Evolutionary conservation across 2,329 filamentous ascomycete species (phyloP).

Genomic region (Monosporascus cannonballus): DNA sequence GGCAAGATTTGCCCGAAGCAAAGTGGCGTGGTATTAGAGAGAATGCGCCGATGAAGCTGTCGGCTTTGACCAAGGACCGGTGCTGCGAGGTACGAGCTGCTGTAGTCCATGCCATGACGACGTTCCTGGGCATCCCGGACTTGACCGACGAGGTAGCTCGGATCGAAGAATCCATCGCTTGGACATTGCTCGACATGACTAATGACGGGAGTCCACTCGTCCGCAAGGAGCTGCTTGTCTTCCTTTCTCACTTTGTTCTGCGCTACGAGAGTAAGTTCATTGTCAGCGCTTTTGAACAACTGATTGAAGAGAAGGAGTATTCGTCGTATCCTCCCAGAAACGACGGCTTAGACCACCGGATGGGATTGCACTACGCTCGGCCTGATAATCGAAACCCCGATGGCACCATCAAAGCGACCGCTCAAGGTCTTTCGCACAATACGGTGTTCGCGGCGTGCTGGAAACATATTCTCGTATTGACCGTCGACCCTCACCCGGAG

Average conservation of each 20-base stretch:
- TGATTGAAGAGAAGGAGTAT: slow-evolving; percentile 75
- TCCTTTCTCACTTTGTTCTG: slow-evolving; percentile 85
- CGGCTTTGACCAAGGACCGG: slow-evolving; percentile 73
- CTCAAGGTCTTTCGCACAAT: slow-evolving; percentile 67
- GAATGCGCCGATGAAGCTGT: slow-evolving; percentile 75
- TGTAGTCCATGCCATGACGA: slow-evolving; percentile 89
- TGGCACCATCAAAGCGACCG: slow-evolving; percentile 49
- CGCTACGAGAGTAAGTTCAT: slow-evolving; percentile 90
- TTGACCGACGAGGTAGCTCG: slow-evolving; percentile 84
- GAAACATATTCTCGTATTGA: slow-evolving; percentile 87
- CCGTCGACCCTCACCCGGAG: slow-evolving; percentile 90
- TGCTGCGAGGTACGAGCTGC: slow-evolving; percentile 90
- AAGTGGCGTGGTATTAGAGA: slow-evolving; percentile 95
- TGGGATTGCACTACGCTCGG: slow-evolving; percentile 56
- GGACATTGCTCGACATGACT: slow-evolving; percentile 83
- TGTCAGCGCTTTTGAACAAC: slow-evolving; percentile 85
- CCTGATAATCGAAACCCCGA: slow-evolving; percentile 50
- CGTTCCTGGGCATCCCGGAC: slow-evolving; percentile 89
- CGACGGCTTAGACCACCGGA: slow-evolving; percentile 52
- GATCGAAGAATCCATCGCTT: slow-evolving; percentile 85
- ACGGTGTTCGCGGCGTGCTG: slow-evolving; percentile 91
- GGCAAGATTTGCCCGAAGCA: slow-evolving; percentile 83
- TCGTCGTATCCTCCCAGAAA: slow-evolving; percentile 49
- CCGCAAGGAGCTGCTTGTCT: slow-evolving; percentile 85
- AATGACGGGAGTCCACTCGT: slow-evolving; percentile 93